These are phyloP conservation scores for Gossypium australe DNA, from an alignment of 345 rosid species.

Conservation along the genomic window DNA sequence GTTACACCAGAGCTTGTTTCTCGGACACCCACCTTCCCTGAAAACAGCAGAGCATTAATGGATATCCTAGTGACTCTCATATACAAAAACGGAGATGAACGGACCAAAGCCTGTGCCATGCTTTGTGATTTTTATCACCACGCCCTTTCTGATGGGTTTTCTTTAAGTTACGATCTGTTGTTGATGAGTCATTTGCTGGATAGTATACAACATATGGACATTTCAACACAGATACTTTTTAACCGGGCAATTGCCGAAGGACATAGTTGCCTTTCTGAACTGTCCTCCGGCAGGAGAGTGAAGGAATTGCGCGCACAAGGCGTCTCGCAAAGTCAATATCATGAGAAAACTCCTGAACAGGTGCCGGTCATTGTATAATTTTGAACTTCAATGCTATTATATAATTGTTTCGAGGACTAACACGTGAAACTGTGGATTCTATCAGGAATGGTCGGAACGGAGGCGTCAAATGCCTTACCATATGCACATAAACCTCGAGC, in stretches of 20 bases:
- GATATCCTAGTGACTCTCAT: slow-evolving; percentile 78
- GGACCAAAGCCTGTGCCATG: slow-evolving; percentile 96
- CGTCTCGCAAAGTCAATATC: slow-evolving; percentile 78
- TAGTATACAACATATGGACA: slow-evolving; percentile 75
- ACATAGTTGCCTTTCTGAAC: slow-evolving; percentile 79
- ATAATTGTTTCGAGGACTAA: neutral
- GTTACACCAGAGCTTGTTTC: slow-evolving; percentile 50
- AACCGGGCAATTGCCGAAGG: slow-evolving; percentile 78
- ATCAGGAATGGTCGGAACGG: slow-evolving; percentile 77
- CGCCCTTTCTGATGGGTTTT: slow-evolving; percentile 72
- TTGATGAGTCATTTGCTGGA: slow-evolving; percentile 93
- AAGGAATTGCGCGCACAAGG: slow-evolving; percentile 97
- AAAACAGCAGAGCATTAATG: slow-evolving; percentile 78
- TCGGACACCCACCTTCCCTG: slow-evolving; percentile 81
- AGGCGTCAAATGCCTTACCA: slow-evolving; percentile 93
- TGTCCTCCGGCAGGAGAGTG: slow-evolving; percentile 81
- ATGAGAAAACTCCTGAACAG: slow-evolving; percentile 96
- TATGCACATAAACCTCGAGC: slow-evolving; percentile 93
- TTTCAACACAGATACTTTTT: slow-evolving; percentile 86
- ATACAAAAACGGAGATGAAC: slow-evolving; percentile 81
- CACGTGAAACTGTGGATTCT: slow-evolving; percentile 2
- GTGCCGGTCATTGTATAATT: slow-evolving; percentile 17
- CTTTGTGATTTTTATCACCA: slow-evolving; percentile 91
- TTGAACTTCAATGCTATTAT: neutral
- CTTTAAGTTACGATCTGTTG: slow-evolving; percentile 65